Conservation (phyloP, 495 filamentous ascomycete genomes). For the Schizothecium vesticola region DNA sequence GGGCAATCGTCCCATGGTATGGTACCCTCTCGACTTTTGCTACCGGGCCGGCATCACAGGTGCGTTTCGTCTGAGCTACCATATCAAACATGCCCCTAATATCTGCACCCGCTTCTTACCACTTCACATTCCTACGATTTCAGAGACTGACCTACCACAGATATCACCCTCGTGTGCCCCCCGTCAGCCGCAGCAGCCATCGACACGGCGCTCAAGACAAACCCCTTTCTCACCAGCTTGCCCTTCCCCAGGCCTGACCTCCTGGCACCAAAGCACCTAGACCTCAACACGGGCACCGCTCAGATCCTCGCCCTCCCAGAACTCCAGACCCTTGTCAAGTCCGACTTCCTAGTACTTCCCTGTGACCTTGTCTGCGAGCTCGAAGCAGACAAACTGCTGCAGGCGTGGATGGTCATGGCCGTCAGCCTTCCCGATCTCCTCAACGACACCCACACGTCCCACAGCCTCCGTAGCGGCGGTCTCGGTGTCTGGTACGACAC, state of each 20-base stretch:
- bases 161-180: slow-evolving; percentile 79
- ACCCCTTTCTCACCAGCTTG: slow-evolving; percentile 78
- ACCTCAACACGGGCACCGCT: slow-evolving; percentile 77
- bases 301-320: slow-evolving; percentile 80
- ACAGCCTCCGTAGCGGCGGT: slow-evolving; percentile 59
- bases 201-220: slow-evolving; percentile 72
- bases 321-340: slow-evolving; percentile 62
- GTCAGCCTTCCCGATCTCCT: slow-evolving; percentile 53
- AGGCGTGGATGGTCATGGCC: slow-evolving; percentile 88
- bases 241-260: slow-evolving; percentile 69
- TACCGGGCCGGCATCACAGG: slow-evolving; percentile 77
- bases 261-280: slow-evolving; percentile 64
- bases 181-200: slow-evolving; percentile 66
- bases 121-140: slow-evolving; percentile 5
- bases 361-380: slow-evolving; percentile 94
- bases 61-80: slow-evolving; percentile 31
- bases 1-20: slow-evolving; percentile 94
- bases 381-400: slow-evolving; percentile 69
- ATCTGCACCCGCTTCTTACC: background rate
- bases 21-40: slow-evolving; percentile 89
- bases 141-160: slow-evolving; percentile 36
- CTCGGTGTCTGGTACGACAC: slow-evolving; percentile 87
- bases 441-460: slow-evolving; percentile 21
- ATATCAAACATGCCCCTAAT: background rate
- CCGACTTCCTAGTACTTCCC: slow-evolving; percentile 84